Evolutionary conservation across 164 flowering plant species (phyloP), one percentile per base, ranked within the genome.

Genomic region (Umbilicus rupestris): DNA sequence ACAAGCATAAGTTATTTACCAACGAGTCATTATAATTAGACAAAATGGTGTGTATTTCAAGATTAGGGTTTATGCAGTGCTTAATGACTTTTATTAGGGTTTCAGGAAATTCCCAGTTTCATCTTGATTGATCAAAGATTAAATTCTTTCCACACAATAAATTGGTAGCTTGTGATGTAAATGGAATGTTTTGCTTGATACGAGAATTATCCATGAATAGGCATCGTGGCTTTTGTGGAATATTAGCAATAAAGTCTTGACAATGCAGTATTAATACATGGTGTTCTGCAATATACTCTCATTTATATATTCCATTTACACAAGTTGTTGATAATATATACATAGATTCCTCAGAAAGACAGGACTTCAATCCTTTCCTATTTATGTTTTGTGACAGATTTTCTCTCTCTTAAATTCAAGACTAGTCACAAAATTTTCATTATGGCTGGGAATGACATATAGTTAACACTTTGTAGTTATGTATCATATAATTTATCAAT

Each of bases 201-300:
- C 11, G 33, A 12, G 60, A 55, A 11, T 28, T 55, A 28, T 55
- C 60, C 60, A 14, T 55, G 60, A 55, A 55, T 55, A 55, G 60
- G 16, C 28, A 29, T 33, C 60, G 28, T 28, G 28, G 60, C 33
- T 19, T 28, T 55, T 29, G 29, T 26, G 60, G 60, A 24, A 55
- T 55, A 28, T 1, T 28, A 28, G 60, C 60, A 55, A 55, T 55
- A 55, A 52, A 52, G 58, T 52, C 58, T 52, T 52, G 58, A 24
- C 58, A 52, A 35, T 35, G 37, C 37, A 35, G 37, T 0, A 35
- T 35, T 35, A 35, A 35, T 35, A 35, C 37, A 35, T 35, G 37
- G 6, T 35, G 37, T 35, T 35, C 7, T 35, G 37, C 7, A 35
- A 33, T 33, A 33, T 35, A 35, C 37, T 35, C 37, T 35, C 7